Conservation (phyloP, 306 rosid genomes). For the Quercus agrifolia region DNA sequence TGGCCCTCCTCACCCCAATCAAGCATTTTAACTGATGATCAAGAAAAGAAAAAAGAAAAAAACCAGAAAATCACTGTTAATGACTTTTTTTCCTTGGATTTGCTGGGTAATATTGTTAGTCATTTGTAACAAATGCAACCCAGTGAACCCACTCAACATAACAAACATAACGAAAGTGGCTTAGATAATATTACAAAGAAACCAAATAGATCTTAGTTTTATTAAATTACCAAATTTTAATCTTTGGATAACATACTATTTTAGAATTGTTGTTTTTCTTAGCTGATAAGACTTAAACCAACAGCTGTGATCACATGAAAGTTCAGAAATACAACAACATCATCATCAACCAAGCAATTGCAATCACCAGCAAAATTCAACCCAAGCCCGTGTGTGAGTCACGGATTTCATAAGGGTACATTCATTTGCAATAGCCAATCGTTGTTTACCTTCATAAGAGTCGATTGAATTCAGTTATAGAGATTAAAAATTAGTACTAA, state of each 20-base stretch:
- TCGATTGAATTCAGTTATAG: slow-evolving; percentile 28
- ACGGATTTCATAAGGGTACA: slow-evolving; percentile 40
- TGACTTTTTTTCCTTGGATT: background rate
- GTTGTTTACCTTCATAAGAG: slow-evolving; percentile 22
- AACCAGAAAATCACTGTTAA: slow-evolving; percentile 20
- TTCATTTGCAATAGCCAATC: slow-evolving; percentile 34
- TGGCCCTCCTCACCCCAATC: slow-evolving; percentile 99
- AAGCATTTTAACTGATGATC: slow-evolving; percentile 73
- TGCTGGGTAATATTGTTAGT: background rate
- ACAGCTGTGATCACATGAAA: slow-evolving; percentile 50
- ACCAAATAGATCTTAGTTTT: background rate
- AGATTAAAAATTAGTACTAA: background rate
- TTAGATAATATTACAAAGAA: background rate
- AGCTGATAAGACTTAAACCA: slow-evolving; percentile 21
- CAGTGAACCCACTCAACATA: background rate
- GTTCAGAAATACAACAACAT: slow-evolving; percentile 26
- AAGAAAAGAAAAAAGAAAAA: slow-evolving; percentile 21
- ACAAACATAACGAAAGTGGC: background rate
- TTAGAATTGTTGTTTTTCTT: slow-evolving; percentile 3
- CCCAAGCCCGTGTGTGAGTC: slow-evolving; percentile 46
- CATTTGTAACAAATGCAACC: slow-evolving; percentile 2
- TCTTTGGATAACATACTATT: slow-evolving; percentile 6
- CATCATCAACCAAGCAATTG: slow-evolving; percentile 42
- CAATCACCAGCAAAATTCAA: slow-evolving; percentile 44
- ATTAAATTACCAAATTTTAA: background rate